Percentiles rank a stretch among this genome's conserved stretches.
These are phyloP conservation scores for Crithidia expoeki DNA, from an alignment of 208 protist genomes.

Conservation along the genomic window DNA sequence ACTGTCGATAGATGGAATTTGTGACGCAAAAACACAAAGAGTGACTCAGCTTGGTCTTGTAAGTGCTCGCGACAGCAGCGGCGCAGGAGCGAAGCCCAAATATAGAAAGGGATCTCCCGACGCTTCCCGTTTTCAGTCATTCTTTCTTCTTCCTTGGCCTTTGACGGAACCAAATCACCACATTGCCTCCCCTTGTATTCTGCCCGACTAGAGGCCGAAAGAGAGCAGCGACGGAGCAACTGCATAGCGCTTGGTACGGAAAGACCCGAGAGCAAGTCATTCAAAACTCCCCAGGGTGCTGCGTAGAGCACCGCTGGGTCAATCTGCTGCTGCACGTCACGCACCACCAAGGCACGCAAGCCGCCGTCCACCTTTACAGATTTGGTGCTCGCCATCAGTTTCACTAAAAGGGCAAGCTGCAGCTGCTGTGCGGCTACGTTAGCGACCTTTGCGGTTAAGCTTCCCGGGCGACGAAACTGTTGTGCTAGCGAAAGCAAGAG, in stretches of 20 bases:
- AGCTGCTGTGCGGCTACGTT: constrained; percentile 42
- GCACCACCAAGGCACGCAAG: constrained; percentile 62
- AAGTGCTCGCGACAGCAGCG: constrained; percentile 73
- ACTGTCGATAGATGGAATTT: constrained; percentile 45
- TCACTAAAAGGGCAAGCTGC: constrained; percentile 75
- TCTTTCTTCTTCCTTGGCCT: background rate
- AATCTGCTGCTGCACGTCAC: constrained; percentile 74
- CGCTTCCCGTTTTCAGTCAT: constrained; percentile 11
- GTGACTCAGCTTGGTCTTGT: constrained; percentile 74
- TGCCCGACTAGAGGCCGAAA: background rate
- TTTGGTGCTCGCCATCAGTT: constrained; percentile 76
- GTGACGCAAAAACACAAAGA: constrained; percentile 82
- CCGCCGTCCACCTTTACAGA: constrained; percentile 79
- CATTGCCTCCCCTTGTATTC: background rate
- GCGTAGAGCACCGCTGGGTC: constrained; percentile 30
- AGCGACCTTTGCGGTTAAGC: constrained; percentile 28
- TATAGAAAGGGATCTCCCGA: constrained; percentile 62
- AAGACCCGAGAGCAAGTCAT: constrained; percentile 79
- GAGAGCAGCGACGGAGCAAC: constrained; percentile 47
- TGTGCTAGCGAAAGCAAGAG: background rate
- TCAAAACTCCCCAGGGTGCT: constrained; percentile 78
- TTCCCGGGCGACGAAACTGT: constrained; percentile 22
- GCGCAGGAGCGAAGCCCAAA: constrained; percentile 85
- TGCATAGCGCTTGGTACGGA: constrained; percentile 81
- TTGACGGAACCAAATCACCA: background rate